Evolutionary conservation across 495 filamentous ascomycete species (phyloP), one percentile per base, ranked within the genome.

Genomic region (Xylaria bambusicola): DNA sequence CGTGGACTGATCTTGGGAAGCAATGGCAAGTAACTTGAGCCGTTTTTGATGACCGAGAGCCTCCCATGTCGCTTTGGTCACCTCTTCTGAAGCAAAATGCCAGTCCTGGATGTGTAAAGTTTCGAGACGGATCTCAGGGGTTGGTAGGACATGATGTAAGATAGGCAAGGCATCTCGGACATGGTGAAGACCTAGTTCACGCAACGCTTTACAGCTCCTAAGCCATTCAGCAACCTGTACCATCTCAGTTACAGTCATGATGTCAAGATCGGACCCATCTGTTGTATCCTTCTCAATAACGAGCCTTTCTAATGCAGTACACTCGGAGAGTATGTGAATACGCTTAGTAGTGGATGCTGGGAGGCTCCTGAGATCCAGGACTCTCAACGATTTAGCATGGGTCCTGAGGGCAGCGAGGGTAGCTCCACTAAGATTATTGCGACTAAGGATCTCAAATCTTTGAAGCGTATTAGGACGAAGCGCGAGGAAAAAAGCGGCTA

Each of bases 381-480:
- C 73, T 46, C 72, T 80, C 20, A 93, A 71, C 9, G 86, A 84
- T 13, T 72, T 51, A 3, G 78, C 64, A 64, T 92, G 89, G 20
- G 66, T 63, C 47, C 75, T 79, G n/a, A 93, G 60, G 3, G 85
- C 83, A 41, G 76, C 68, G 41, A 88, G 82, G 5, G 82, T 83
- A 44, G 84, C 75, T 3, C 72, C 64, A 5, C 77, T 81, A 35
- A 88, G 74, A 3, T 73, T 68, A 35, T 79, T 77, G 20, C 70
- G 64, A 61, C 82, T 80, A 41, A 84, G 72, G 20, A 86, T 75
- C 47, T 84, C 77, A 62, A 92, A 85, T 9, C 76, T 79, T 52
- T 77, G 77, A 0, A 93, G 69, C 6, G 80, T 82, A 55, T 90
- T 80, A 0, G 80, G 78, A 7, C 64, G 76, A 12, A 92, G 71